Base-by-base conservation (phyloP, 257 asterid genomes). In the Henckelia pumila region DNA sequence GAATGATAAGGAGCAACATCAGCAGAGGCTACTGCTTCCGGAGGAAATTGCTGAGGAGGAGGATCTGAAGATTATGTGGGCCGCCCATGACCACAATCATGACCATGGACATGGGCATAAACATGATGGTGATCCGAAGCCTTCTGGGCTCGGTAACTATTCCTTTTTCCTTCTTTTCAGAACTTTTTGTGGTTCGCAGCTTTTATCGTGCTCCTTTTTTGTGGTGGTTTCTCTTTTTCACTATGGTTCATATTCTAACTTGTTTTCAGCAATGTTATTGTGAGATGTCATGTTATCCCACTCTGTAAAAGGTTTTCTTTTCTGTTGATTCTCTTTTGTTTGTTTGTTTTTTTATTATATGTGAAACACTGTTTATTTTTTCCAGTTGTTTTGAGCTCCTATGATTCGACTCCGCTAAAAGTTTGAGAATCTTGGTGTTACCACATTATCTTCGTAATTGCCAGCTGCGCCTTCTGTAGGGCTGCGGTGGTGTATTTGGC, bases 21-120 rank as follows among this genome's bases (percentile, higher is more conserved):
- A 23, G 75, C 56, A 57, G 82, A 74, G 22, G 72, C 40, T 17
- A 64, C 82, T 90, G 65, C 85, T 93, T 56, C 87, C 95, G 0
- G 99, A 93, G 83, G 99, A 93, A 81, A 80, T 93, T 80, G 97
- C 99, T 16, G 97, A 93, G 64, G 94, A 82, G 84, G 97, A 93
- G 72, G 99, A 93, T 80, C 81, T 93, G 80, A 84, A 83, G 73
- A 59, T 79, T 92, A 77, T 85, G 87, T 71, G 86, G 89, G 75
- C 63, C 24, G 71, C 72, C 49, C 79, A 79, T 56, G 80, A 71
- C n/a, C 66, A 71, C n/a, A 56, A 61, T 50, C 75, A 79, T 35
- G 69, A 75, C 62, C 64, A 74, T 33, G 57, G 30, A 28, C 73
- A 44, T 75, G 75, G 32, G 57, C 73, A 47, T 73, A 67, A 56